These are phyloP conservation scores for Fusarium illudens DNA, from an alignment of 2,329 filamentous ascomycete species.

Conservation along the genomic window DNA sequence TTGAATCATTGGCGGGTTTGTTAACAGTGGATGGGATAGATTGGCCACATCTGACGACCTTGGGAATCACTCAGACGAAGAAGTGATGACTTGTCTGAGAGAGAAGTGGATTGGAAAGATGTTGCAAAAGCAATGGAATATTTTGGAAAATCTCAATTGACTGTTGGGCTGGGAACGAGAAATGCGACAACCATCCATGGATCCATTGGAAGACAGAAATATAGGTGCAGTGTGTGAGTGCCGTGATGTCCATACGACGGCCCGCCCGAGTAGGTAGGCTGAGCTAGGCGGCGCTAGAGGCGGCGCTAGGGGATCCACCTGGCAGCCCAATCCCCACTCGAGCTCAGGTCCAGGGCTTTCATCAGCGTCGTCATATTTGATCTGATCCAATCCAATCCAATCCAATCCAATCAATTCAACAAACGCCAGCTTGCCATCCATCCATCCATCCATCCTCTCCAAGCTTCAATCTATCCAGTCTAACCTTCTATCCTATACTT, in stretches of 20 bases:
- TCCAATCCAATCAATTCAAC: slow-evolving; percentile 2
- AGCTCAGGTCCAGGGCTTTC: background rate
- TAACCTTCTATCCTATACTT: background rate
- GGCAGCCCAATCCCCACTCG: background rate
- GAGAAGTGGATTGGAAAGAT: background rate
- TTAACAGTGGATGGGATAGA: slow-evolving; percentile 6
- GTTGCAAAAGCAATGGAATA: background rate
- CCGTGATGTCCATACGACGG: no score
- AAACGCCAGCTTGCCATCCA: background rate
- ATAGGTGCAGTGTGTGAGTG: no score
- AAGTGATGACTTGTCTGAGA: background rate
- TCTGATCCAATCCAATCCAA: background rate
- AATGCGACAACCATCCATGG: no score
- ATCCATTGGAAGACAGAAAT: no score
- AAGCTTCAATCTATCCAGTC: background rate
- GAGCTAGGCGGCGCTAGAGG: no score
- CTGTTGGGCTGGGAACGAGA: no score
- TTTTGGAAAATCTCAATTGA: background rate
- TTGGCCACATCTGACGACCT: slow-evolving; percentile 30
- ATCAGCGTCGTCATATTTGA: background rate
- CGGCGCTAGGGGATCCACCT: background rate
- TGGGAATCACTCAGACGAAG: slow-evolving; percentile 9
- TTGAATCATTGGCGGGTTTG: fast-evolving
- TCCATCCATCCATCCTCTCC: background rate
- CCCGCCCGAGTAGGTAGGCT: no score